Base-by-base conservation (phyloP, 2,329 filamentous ascomycete genomes). In the Colletotrichum sp. region DNA sequence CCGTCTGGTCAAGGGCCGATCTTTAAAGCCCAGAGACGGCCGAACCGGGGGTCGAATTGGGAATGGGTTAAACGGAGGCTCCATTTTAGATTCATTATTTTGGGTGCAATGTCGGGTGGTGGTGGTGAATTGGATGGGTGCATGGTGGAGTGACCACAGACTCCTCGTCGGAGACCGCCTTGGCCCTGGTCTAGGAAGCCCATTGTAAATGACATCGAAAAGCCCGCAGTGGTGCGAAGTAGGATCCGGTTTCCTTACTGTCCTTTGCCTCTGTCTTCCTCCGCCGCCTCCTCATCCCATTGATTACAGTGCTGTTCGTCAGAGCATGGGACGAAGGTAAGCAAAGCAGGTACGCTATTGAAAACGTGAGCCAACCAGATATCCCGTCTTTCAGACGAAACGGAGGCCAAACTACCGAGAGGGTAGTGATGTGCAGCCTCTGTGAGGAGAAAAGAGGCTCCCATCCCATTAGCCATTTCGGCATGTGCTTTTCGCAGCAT, bases 1-100 rank as follows among this genome's bases (percentile, higher is more conserved):
- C 60, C 61, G 62, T 56, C 32, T 69, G 64, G 56, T 30, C 70
- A 73, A 73, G 70, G 70, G 73, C 70, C 73, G 73, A 75, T 75
- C 73, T 73, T 73, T 43, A 61, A 75, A 65, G 62, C 38, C 64
- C 73, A 73, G 73, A 64, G 56, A 64, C 52, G 48, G 26, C 21
- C 52, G 64, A 55, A 34, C 70, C 43, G 69, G 72, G 64, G 70
- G 5, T 64, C 64, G 56, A 73, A 73, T 65, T 58, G 73, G 73
- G 73, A 30, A 65, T 75, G 70, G 73, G 12, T 32, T 68, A 26
- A 28, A 73, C 43, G 43, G 64, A 69, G 34, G 70, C 56, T 73
- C 69, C 73, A 65, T 58, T 52, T 48, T 65, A 38, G 43, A 30
- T 75, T 75, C 58, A 67, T 73, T 65, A 60, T 65, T 68, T 73